Conservation (phyloP, 148 eudicot genomes). For the Drosera capensis region DNA sequence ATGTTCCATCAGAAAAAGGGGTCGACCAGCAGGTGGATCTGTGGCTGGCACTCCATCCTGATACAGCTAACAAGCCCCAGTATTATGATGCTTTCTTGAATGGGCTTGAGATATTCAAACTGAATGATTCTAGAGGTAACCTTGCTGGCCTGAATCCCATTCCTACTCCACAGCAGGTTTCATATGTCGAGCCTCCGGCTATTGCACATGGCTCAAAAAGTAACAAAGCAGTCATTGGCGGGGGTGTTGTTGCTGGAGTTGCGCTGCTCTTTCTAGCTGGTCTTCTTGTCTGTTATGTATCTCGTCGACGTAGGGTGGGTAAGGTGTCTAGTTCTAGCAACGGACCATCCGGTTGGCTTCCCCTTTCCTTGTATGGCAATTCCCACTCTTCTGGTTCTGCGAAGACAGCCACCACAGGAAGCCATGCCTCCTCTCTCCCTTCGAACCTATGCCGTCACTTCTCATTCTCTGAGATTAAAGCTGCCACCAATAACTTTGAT, state of each 20-base stretch:
- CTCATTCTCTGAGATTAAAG: conserved; percentile 71
- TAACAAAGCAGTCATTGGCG: conserved; percentile 41
- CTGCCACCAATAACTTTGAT: conserved; percentile 91
- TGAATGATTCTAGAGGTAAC: conserved; percentile 37
- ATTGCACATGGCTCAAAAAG: conserved; percentile 15
- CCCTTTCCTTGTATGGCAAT: conserved; percentile 76
- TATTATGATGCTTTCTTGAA: conserved; percentile 60
- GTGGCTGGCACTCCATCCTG: conserved; percentile 71
- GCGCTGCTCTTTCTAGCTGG: conserved; percentile 32
- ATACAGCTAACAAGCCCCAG: conserved; percentile 15
- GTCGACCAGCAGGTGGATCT: conserved; percentile 51
- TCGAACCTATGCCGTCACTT: conserved; percentile 87
- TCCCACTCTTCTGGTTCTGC: conserved; percentile 76
- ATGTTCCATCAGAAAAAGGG: conserved; percentile 27
- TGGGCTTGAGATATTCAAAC: conserved; percentile 80
- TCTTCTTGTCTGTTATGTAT: conserved; percentile 34
- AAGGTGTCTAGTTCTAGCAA: conserved; percentile 64
- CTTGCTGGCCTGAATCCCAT: conserved; percentile 78
- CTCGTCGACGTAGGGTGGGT: conserved; percentile 27
- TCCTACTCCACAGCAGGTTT: conserved; percentile 40
- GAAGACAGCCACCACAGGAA: conserved; percentile 75
- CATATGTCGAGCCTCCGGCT: conserved; percentile 1
- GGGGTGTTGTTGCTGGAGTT: conserved; percentile 63
- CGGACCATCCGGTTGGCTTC: conserved; percentile 89
- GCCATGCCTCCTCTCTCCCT: conserved; percentile 77